Percentiles rank a stretch among this genome's conserved stretches.
Evolutionary conservation across 2,329 filamentous ascomycete species (phyloP).

Genomic region (Aspergillus amoenus): DNA sequence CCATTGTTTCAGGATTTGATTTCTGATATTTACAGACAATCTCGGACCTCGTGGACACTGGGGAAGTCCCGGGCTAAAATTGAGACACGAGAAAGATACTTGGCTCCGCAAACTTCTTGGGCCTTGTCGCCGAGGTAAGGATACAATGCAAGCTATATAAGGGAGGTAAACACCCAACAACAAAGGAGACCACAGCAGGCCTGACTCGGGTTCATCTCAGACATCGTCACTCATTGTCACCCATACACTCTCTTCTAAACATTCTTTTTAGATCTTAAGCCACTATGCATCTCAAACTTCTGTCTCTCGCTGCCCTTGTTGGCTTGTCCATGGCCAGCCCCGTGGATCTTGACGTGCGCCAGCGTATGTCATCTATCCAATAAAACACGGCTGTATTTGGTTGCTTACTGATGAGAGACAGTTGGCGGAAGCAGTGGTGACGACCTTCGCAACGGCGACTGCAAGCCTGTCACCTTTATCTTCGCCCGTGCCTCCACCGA

Average conservation of each 20-base stretch:
- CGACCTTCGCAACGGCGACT: conserved; percentile 41
- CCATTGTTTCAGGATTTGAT: too few relatives aligned
- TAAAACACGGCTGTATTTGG: too few relatives aligned
- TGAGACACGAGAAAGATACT: too few relatives aligned
- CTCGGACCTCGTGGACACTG: too few relatives aligned
- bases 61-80: too few relatives aligned
- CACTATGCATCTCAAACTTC: conserved; percentile 4
- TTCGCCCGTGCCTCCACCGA: conserved; percentile 52
- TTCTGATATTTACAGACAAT: too few relatives aligned
- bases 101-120: too few relatives aligned
- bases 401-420: neutral
- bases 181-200: neutral
- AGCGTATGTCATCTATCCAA: conserved; percentile 2
- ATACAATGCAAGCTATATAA: neutral
- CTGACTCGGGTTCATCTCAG: neutral
- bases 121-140: too few relatives aligned
- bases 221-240: neutral
- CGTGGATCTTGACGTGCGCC: conserved; percentile 11
- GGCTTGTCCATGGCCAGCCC: conserved; percentile 11
- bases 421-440: conserved; percentile 26
- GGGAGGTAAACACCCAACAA: too few relatives aligned
- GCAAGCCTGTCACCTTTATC: conserved; percentile 47
- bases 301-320: conserved; percentile 8
- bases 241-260: neutral
- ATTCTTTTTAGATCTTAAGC: neutral